Evolutionary conservation across 2,329 filamentous ascomycete genomes (phyloP), one percentile per base, ranked within the genome.

Genomic region (Zymoseptoria pseudotritici): DNA sequence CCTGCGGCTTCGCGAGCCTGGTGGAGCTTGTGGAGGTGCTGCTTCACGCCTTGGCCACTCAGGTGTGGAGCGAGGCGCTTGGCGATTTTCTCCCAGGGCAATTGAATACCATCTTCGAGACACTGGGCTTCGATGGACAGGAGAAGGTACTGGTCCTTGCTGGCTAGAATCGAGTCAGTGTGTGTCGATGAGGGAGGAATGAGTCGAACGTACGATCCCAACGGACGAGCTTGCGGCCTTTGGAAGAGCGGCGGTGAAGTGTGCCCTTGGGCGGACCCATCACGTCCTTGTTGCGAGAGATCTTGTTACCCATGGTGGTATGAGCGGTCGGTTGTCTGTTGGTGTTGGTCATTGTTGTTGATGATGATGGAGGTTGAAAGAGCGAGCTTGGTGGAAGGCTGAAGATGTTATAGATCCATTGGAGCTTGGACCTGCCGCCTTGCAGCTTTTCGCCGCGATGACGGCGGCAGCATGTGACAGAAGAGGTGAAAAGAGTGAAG

Each of bases 1-100:
- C 58, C 61, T 4, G 46, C 53, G 5, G 50, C 51, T 1, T 56
- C 59, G 21, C 68, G 67, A 13, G 63, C 62, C 17, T 58, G 56
- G 46, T 66, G 66, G 19, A 69, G 50, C 58, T 70, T 71, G 13
- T 52, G 54, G 3, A 71, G 58, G 36, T 71, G 69, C 61, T 71
- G 69, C 49, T 61, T 61, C 55, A 67, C 59, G 3, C 66, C 64
- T 24, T 69, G 64, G n/a, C 63, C 63, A 7, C 57, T 66, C 1
- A 58, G 13, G 11, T 5, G 29, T 51, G 17, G 6, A 4, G 60
- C 50, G 46, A 68, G 55, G 13, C 62, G 54, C 52, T 58, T 53
- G 9, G 61, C 64, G 17, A 65, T 63, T 8, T 58, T 58, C 13
- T 65, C 57, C 62, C 63, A 70, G 19, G 67, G 65, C 19, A 71